Evolutionary conservation across 2,329 filamentous ascomycete genomes (phyloP).

Genomic region (Phaeosphaeria sp.): DNA sequence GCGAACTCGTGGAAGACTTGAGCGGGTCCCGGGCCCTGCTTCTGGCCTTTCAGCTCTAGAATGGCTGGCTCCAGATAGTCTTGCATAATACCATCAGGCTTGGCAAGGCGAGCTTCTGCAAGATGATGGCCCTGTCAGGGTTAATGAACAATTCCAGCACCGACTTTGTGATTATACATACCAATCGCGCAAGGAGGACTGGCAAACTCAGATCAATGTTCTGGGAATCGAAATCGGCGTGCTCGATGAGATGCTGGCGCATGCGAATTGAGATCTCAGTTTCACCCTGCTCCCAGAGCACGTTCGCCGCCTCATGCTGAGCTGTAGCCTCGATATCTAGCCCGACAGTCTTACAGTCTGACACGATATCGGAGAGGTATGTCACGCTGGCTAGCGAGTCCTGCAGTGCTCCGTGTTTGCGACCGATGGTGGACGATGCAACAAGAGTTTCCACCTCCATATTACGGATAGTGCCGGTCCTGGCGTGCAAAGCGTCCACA

Average conservation of each 20-base stretch:
- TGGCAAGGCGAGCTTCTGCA: constrained; percentile 87
- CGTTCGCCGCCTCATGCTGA: constrained; percentile 83
- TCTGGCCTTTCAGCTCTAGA: constrained; percentile 74
- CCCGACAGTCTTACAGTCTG: constrained; percentile 71
- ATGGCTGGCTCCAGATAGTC: constrained; percentile 86
- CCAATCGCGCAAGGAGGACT: constrained; percentile 82
- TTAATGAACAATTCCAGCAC: constrained; percentile 13
- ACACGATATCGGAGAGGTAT: constrained; percentile 78
- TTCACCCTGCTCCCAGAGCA: constrained; percentile 94
- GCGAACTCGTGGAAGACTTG: constrained; percentile 95
- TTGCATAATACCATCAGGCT: constrained; percentile 86
- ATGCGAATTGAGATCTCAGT: constrained; percentile 87
- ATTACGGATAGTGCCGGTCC: constrained; percentile 68
- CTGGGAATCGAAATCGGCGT: constrained; percentile 41
- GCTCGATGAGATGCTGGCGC: constrained; percentile 70
- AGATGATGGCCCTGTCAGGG: constrained; percentile 74
- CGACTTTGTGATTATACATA: constrained; percentile 36
- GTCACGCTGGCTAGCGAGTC: constrained; percentile 88
- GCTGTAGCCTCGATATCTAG: constrained; percentile 79
- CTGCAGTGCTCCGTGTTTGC: constrained; percentile 81
- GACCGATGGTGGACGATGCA: constrained; percentile 75
- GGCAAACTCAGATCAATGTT: constrained; percentile 50
- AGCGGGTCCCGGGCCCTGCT: constrained; percentile 75
- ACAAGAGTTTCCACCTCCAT: constrained; percentile 81
- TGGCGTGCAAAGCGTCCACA: constrained; percentile 66